Evolutionary conservation across 768 basidiomycete genomes (phyloP).

Genomic region (Boletus sp.): DNA sequence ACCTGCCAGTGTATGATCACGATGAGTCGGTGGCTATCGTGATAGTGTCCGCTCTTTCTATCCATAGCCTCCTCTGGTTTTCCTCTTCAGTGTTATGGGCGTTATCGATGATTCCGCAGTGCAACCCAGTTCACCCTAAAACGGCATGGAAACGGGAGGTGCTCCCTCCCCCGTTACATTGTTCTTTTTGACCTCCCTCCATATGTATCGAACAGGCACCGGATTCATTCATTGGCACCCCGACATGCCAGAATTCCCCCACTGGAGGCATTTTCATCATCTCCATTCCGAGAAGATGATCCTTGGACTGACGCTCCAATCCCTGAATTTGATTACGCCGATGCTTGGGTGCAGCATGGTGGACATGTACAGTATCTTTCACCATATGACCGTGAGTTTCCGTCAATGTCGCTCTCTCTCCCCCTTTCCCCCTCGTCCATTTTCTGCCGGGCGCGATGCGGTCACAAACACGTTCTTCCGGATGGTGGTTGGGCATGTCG

Average conservation of each 20-base stretch:
- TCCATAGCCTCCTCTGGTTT: constrained; percentile 10
- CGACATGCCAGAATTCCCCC: neutral
- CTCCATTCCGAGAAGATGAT: constrained; percentile 11
- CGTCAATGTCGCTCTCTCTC: neutral
- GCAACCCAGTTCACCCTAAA: constrained; percentile 8
- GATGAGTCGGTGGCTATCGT: neutral
- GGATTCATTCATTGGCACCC: neutral
- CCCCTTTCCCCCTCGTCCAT: neutral
- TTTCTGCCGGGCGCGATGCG: neutral
- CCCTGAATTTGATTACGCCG: constrained; percentile 15
- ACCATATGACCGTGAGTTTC: constrained; percentile 14
- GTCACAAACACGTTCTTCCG: neutral
- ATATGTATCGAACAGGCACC: constrained; percentile 2
- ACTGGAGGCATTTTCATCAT: neutral
- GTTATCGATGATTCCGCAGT: constrained; percentile 14
- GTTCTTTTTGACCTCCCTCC: neutral
- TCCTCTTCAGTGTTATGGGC: constrained; percentile 11
- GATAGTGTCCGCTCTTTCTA: neutral
- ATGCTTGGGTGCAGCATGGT: constrained; percentile 10
- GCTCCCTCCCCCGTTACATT: constrained; percentile 8
- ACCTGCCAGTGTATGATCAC: constrained; percentile 2
- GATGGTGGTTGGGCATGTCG: neutral
- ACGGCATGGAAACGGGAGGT: constrained; percentile 20
- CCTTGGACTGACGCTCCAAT: neutral
- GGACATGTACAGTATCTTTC: neutral